Evolutionary conservation across 306 rosid species (phyloP).

Genomic region (Begonia loranthoides): DNA sequence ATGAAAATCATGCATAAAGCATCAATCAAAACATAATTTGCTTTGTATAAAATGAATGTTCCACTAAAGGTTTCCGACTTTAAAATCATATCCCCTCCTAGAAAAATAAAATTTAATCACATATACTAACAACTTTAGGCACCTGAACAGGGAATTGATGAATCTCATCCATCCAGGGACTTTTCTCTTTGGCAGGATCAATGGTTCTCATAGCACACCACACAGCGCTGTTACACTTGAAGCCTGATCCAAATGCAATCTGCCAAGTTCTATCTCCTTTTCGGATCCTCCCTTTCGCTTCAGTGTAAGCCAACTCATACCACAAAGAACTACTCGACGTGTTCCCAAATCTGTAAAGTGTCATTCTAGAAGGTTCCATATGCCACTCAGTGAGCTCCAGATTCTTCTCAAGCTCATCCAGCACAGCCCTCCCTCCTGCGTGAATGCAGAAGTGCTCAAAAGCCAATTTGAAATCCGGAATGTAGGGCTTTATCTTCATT

Average conservation of each 20-base stretch:
- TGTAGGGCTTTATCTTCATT: background rate
- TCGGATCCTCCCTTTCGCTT: conserved; percentile 33
- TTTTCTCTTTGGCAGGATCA: conserved; percentile 6
- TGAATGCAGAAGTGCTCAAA: conserved; percentile 1
- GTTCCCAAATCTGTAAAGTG: conserved; percentile 1
- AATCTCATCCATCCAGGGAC: conserved; percentile 66
- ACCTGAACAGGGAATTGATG: conserved; percentile 61
- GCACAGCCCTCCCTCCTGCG: background rate
- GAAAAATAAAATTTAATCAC: too few relatives aligned
- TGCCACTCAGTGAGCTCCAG: background rate
- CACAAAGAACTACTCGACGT: background rate
- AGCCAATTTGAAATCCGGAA: background rate
- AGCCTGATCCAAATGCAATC: conserved; percentile 76
- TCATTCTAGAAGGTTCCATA: conserved; percentile 4
- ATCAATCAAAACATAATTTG: too few relatives aligned
- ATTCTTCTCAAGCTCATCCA: background rate
- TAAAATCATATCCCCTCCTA: too few relatives aligned
- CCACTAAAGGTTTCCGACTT: too few relatives aligned
- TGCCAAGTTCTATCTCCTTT: conserved; percentile 18
- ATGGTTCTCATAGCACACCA: conserved; percentile 58
- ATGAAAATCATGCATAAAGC: too few relatives aligned
- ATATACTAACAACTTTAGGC: conserved; percentile 22
- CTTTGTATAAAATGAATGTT: too few relatives aligned
- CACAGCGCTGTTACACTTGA: conserved; percentile 73
- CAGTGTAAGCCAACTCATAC: conserved; percentile 3